Percentiles rank a stretch among this genome's conserved stretches.
These are phyloP conservation scores for Fusarium chaquense DNA, from an alignment of 2,329 filamentous ascomycete species.

Conservation along the genomic window DNA sequence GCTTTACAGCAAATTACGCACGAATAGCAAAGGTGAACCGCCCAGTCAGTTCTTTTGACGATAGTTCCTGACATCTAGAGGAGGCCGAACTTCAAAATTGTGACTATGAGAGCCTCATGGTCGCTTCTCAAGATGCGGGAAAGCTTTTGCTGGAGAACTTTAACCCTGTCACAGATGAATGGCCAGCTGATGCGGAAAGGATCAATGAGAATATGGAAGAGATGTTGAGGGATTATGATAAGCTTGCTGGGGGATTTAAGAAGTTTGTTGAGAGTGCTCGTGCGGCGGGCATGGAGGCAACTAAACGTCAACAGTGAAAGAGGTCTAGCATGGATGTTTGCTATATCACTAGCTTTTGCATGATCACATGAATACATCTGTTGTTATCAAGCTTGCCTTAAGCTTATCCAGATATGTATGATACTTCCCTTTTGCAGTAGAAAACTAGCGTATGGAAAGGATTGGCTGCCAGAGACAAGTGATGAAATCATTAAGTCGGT, in stretches of 20 bases:
- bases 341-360: fast-evolving
- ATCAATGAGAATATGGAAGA: conserved; percentile 5
- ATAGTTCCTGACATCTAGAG: fast-evolving
- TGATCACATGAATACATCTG: too few relatives aligned
- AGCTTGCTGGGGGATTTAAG: conserved; percentile 7
- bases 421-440: too few relatives aligned
- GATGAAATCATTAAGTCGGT: too few relatives aligned
- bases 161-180: neutral
- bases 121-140: neutral
- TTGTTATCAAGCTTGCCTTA: too few relatives aligned
- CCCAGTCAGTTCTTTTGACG: fast-evolving
- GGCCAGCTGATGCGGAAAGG: conserved; percentile 14
- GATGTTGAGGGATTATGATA: neutral
- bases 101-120: conserved; percentile 15
- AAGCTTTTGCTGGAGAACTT: neutral
- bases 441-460: too few relatives aligned
- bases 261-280: conserved; percentile 16
- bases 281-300: neutral
- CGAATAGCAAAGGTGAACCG: neutral
- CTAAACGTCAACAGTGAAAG: neutral
- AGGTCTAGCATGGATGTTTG: neutral
- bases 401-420: too few relatives aligned
- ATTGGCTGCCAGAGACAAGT: too few relatives aligned
- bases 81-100: conserved; percentile 1
- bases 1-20: conserved; percentile 9